Conservation (phyloP, 768 basidiomycete species). For the Hysterangium stoloniferum region DNA sequence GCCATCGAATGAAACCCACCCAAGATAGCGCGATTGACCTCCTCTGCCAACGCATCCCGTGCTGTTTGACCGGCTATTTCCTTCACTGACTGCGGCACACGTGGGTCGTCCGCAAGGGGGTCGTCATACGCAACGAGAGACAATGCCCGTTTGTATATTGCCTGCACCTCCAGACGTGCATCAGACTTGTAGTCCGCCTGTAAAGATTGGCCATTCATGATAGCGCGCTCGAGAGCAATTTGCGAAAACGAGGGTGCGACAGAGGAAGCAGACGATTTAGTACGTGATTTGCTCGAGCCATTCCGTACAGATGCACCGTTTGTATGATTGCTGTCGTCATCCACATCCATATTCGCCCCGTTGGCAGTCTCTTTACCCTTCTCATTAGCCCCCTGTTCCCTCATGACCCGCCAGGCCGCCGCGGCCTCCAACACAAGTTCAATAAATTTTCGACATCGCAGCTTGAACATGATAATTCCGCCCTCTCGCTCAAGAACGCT, state of each 20-base stretch:
- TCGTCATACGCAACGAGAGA: constrained; percentile 76
- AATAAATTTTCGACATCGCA: constrained; percentile 80
- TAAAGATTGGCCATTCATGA: constrained; percentile 67
- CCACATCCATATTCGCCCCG: constrained; percentile 15
- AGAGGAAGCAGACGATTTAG: constrained; percentile 11
- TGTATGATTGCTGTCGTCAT: constrained; percentile 16
- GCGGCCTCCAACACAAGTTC: constrained; percentile 70
- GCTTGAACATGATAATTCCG: constrained; percentile 69
- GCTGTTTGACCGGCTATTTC: constrained; percentile 64
- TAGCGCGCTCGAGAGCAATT: constrained; percentile 52
- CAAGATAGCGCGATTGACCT: constrained; percentile 76
- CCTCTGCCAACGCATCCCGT: constrained; percentile 57
- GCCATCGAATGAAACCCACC: constrained; percentile 37
- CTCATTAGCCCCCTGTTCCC: constrained; percentile 34
- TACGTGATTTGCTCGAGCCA: not conserved
- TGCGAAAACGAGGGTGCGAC: constrained; percentile 37
- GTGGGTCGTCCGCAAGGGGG: constrained; percentile 48
- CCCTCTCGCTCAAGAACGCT: constrained; percentile 57
- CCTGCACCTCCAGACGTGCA: constrained; percentile 52
- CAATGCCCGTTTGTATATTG: constrained; percentile 66
- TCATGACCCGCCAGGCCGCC: constrained; percentile 46
- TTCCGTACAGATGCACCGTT: not conserved
- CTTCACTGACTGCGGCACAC: constrained; percentile 44
- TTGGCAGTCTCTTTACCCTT: constrained; percentile 28
- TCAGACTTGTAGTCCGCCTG: constrained; percentile 63